Conservation (phyloP, 257 asterid species). For the Striga asiatica region DNA sequence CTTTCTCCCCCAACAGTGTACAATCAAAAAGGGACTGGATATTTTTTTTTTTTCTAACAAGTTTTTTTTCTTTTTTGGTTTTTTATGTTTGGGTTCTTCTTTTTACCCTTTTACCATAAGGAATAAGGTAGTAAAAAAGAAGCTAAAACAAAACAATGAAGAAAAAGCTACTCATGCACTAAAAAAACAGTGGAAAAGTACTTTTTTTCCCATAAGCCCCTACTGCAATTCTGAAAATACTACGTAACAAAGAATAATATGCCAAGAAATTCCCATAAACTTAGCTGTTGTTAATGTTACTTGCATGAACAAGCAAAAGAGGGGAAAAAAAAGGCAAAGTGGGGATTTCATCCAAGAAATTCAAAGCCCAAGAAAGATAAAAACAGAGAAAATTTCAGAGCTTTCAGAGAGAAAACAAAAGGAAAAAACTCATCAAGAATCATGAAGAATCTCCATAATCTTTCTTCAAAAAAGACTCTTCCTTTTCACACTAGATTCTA, state of each 20-base stretch:
- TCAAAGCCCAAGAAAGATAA: slow-evolving; percentile 66
- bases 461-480: slow-evolving; percentile 13
- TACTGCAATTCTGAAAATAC: slow-evolving; percentile 28
- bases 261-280: slow-evolving; percentile 33
- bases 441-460: slow-evolving; percentile 15
- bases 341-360: slow-evolving; percentile 39
- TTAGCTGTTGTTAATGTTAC: slow-evolving; percentile 36
- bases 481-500: slow-evolving; percentile 4
- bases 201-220: slow-evolving; percentile 21
- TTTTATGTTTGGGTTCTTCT: too few species aligned
- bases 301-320: slow-evolving; percentile 25
- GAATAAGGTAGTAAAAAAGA: slow-evolving; percentile 22
- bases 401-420: slow-evolving; percentile 19
- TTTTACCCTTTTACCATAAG: slow-evolving; percentile 19
- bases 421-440: slow-evolving; percentile 35
- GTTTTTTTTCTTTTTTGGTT: slow-evolving; percentile 3
- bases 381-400: slow-evolving; percentile 40
- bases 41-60: not conserved
- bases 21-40: slow-evolving; percentile 22
- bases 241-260: slow-evolving; percentile 19
- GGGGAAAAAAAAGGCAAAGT: not conserved
- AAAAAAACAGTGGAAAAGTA: slow-evolving; percentile 1
- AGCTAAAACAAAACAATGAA: slow-evolving; percentile 11
- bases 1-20: slow-evolving; percentile 32
- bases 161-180: slow-evolving; percentile 11